phyloP scores from a whole-genome alignment of 768 basidiomycete genomes.

The Fomitopsis serialis region DNA sequence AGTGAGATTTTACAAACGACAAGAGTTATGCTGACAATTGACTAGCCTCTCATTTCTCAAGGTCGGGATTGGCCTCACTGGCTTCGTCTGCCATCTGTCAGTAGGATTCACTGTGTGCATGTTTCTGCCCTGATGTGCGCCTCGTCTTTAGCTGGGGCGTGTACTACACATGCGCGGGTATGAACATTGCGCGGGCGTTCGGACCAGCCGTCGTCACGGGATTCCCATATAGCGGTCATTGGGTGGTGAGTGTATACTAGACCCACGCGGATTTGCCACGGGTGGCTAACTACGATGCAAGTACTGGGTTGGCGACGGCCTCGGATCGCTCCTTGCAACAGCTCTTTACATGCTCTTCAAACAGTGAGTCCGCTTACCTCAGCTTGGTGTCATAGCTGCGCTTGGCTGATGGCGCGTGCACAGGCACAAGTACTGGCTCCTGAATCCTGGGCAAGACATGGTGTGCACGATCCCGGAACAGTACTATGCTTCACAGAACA shows the following conservation, averaged over 20 bases:
- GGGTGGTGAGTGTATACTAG: slow-evolving; percentile 49
- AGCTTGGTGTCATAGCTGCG: too few relatives aligned
- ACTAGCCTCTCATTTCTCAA: slow-evolving; percentile 16
- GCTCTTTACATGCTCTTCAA: slow-evolving; percentile 56
- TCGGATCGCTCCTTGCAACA: slow-evolving; percentile 58
- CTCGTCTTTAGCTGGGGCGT: slow-evolving; percentile 43
- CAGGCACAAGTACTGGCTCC: slow-evolving; percentile 35
- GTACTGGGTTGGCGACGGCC: slow-evolving; percentile 70
- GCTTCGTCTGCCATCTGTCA: slow-evolving; percentile 59
- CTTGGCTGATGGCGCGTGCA: not conserved
- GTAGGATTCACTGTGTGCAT: slow-evolving; percentile 11
- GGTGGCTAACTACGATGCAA: slow-evolving; percentile 16
- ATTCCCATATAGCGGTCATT: slow-evolving; percentile 49
- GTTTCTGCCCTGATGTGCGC: not conserved
- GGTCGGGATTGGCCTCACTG: slow-evolving; percentile 62
- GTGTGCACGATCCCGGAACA: slow-evolving; percentile 5
- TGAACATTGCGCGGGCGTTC: slow-evolving; percentile 68
- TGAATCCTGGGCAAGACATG: slow-evolving; percentile 46
- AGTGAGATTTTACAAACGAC: slow-evolving; percentile 30
- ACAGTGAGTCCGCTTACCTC: slow-evolving; percentile 23
- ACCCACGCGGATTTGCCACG: not conserved
- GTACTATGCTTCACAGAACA: too few relatives aligned
- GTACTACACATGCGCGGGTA: slow-evolving; percentile 59
- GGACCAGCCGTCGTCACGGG: slow-evolving; percentile 64
- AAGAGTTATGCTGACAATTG: slow-evolving; percentile 10